Conservation (phyloP, 805 yeast genomes). For the Suhomyces xylopsoci region DNA sequence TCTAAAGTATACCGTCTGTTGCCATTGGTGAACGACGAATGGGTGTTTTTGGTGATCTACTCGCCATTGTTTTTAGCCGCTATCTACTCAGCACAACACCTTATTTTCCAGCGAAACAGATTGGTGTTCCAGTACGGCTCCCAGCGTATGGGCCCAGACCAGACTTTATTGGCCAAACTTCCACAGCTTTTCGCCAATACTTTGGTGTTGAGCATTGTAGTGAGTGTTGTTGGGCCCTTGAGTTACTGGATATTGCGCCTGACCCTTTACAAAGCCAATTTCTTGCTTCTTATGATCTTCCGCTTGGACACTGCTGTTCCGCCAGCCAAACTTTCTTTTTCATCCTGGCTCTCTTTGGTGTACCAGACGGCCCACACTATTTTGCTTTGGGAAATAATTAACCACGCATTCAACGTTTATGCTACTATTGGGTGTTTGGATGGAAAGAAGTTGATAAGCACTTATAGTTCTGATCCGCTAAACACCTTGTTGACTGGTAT, state of each 20-base stretch:
- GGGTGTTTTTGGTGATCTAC: constrained; percentile 51
- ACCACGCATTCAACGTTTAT: constrained; percentile 60
- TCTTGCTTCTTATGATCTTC: constrained; percentile 25
- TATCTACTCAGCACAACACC: constrained; percentile 49
- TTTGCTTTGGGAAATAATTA: constrained; percentile 52
- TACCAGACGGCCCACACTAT: constrained; percentile 33
- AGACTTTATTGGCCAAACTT: constrained; percentile 23
- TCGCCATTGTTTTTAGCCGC: constrained; percentile 35
- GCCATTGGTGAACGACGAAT: constrained; percentile 40
- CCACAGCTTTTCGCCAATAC: constrained; percentile 37
- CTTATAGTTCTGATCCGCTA: constrained; percentile 58
- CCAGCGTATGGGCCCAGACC: constrained; percentile 39
- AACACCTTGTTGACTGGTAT: constrained; percentile 64
- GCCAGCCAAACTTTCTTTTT: constrained; percentile 28
- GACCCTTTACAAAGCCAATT: constrained; percentile 36
- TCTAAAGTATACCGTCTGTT: constrained; percentile 38
- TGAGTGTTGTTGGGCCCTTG: constrained; percentile 34
- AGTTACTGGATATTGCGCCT: constrained; percentile 40
- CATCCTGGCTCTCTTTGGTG: constrained; percentile 26
- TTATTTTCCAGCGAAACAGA: constrained; percentile 53
- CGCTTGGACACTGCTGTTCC: constrained; percentile 44
- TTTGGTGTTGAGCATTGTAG: constrained; percentile 25
- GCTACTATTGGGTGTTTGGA: constrained; percentile 71
- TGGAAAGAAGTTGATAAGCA: constrained; percentile 58
- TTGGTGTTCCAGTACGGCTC: constrained; percentile 46